These are phyloP conservation scores for Lunasporangiospora selenospora DNA, from an alignment of 192 early-diverging fungal genomes.

Conservation along the genomic window DNA sequence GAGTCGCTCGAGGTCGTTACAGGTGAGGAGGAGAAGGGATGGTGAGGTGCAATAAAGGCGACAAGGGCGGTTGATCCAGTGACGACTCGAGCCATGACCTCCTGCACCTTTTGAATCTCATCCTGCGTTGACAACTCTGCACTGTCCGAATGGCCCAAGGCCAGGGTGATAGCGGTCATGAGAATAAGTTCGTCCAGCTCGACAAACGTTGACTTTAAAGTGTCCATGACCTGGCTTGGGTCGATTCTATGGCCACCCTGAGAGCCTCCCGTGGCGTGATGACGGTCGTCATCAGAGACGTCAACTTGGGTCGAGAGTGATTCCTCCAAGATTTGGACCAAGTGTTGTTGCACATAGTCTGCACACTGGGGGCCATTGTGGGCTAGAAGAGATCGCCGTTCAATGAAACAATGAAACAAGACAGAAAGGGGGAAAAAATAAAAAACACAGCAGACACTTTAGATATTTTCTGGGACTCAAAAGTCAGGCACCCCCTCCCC, in stretches of 20 bases:
- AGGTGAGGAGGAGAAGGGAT: neutral
- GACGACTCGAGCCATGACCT: conserved; percentile 26
- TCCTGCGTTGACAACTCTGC: conserved; percentile 4
- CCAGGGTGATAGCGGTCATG: conserved; percentile 39
- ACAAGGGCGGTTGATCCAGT: conserved; percentile 39
- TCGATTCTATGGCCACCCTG: conserved; percentile 37
- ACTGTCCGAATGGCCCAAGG: conserved; percentile 20
- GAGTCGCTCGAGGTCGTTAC: neutral
- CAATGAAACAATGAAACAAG: neutral
- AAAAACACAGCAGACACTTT: too few species aligned
- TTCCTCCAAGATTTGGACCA: conserved; percentile 39
- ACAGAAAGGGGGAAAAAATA: neutral
- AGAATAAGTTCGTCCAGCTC: conserved; percentile 41
- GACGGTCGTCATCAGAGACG: conserved; percentile 29
- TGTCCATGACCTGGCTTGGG: conserved; percentile 42
- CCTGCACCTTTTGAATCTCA: conserved; percentile 30
- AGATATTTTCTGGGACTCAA: too few species aligned
- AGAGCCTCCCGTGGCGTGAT: neutral
- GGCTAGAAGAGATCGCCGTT: conserved; percentile 8
- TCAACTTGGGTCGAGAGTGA: conserved; percentile 42
- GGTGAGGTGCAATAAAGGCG: conserved; percentile 32
- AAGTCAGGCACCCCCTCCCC: too few species aligned
- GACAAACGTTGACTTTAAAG: conserved; percentile 39
- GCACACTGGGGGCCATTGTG: conserved; percentile 45
- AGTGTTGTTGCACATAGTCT: conserved; percentile 40